A percentile compares a stretch with the other conserved stretches of the same genome.
phyloP scores from a whole-genome alignment of 192 early-diverging fungal genomes.

The Lunasporangiospora selenospora region DNA sequence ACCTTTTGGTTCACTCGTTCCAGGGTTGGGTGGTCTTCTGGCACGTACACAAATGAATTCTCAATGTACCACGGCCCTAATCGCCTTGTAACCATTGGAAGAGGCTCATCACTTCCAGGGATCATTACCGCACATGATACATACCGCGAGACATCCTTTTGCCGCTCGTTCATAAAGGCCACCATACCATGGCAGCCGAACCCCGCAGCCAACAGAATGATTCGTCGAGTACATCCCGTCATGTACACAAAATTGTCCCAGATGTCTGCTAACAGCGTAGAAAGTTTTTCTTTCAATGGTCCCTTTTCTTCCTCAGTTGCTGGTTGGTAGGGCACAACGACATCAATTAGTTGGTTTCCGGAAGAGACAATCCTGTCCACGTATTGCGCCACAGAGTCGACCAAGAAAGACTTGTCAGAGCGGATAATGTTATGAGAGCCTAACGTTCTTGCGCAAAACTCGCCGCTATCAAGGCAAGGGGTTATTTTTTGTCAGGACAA shows the following conservation, averaged over 20 bases:
- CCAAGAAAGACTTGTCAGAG: slow-evolving; percentile 31
- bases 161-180: slow-evolving; percentile 46
- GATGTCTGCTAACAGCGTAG: slow-evolving; percentile 35
- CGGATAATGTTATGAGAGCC: slow-evolving; percentile 34
- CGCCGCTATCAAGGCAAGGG: slow-evolving; percentile 4
- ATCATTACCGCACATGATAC: slow-evolving; percentile 47
- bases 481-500: neutral
- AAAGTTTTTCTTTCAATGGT: slow-evolving; percentile 31
- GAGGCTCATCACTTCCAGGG: slow-evolving; percentile 30
- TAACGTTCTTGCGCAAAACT: slow-evolving; percentile 30
- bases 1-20: slow-evolving; percentile 16
- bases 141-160: slow-evolving; percentile 32
- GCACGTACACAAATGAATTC: slow-evolving; percentile 30
- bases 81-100: slow-evolving; percentile 45
- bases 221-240: slow-evolving; percentile 11
- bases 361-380: slow-evolving; percentile 35
- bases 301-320: slow-evolving; percentile 36
- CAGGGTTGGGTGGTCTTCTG: slow-evolving; percentile 42
- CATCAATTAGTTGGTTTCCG: slow-evolving; percentile 32
- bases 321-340: slow-evolving; percentile 29
- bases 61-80: slow-evolving; percentile 33
- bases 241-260: slow-evolving; percentile 46
- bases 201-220: slow-evolving; percentile 44
- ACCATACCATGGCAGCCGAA: slow-evolving; percentile 45
- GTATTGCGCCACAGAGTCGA: slow-evolving; percentile 37